These are phyloP conservation scores for Moesziomyces sp. DNA, from an alignment of 1,284 basidiomycete species.

Conservation along the genomic window DNA sequence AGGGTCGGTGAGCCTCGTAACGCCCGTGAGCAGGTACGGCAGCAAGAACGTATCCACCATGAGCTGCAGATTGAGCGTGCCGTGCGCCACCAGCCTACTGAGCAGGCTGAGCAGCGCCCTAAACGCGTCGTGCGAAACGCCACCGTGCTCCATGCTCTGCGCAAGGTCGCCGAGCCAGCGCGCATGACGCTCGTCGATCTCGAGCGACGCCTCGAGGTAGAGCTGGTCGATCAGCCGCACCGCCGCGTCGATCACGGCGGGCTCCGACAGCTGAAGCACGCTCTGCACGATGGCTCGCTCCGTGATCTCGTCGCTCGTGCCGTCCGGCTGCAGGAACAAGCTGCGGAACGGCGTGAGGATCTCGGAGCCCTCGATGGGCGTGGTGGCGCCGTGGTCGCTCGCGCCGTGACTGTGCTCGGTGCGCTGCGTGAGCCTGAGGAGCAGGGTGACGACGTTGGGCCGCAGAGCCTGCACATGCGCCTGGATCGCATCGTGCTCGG, in stretches of 20 bases:
- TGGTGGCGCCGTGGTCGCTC: slow-evolving; percentile 2
- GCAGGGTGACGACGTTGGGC: slow-evolving; percentile 29
- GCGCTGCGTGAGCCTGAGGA: slow-evolving; percentile 22
- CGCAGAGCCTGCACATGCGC: slow-evolving; percentile 27
- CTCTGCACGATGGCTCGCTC: slow-evolving; percentile 40
- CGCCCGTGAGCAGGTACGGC: slow-evolving; percentile 19
- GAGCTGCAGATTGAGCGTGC: slow-evolving; percentile 44
- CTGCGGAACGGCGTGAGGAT: slow-evolving; percentile 29
- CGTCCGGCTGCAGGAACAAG: slow-evolving; percentile 35
- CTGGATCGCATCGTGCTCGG: slow-evolving; percentile 22
- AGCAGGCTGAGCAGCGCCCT: slow-evolving; percentile 23
- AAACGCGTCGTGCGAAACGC: slow-evolving; percentile 4
- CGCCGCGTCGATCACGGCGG: slow-evolving; percentile 13
- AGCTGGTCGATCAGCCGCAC: slow-evolving; percentile 45
- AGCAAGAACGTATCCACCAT: slow-evolving; percentile 35
- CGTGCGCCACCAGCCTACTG: slow-evolving; percentile 27
- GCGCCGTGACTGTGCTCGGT: not conserved
- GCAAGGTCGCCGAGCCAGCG: slow-evolving; percentile 39
- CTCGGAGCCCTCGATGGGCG: slow-evolving; percentile 24
- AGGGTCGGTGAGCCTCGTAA: slow-evolving; percentile 35
- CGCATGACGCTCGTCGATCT: slow-evolving; percentile 47
- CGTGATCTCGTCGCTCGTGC: slow-evolving; percentile 40
- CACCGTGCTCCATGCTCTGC: slow-evolving; percentile 18
- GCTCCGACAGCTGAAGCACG: slow-evolving; percentile 16
- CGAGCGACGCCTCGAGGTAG: slow-evolving; percentile 47